Conservation (phyloP, 2,329 filamentous ascomycete genomes). For the Calonectria ilicicola region DNA sequence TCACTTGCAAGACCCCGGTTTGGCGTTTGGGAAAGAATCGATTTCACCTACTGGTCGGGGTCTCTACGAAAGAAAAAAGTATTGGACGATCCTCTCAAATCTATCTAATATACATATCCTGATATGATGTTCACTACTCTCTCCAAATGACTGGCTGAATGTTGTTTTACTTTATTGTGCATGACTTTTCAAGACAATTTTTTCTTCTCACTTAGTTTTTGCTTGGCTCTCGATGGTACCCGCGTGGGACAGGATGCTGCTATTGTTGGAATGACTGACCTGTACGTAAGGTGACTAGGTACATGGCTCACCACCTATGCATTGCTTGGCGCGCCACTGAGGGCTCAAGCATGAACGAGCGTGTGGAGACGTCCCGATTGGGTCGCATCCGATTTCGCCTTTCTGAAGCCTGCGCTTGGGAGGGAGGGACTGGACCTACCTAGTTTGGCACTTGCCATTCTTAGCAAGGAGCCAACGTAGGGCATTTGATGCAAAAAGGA, state of each 20-base stretch:
- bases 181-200: not conserved
- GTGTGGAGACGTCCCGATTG: slow-evolving; percentile 23
- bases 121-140: slow-evolving; percentile 29
- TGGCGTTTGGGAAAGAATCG: slow-evolving; percentile 40
- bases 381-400: slow-evolving; percentile 20
- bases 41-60: slow-evolving; percentile 40
- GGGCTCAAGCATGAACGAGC: slow-evolving; percentile 21
- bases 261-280: slow-evolving; percentile 4
- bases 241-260: not conserved
- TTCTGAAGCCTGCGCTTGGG: not conserved
- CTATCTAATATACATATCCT: slow-evolving; percentile 22
- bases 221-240: not conserved
- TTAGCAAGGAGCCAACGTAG: not conserved
- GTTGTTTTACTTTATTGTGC: not conserved
- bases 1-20: slow-evolving; percentile 40
- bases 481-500: not conserved
- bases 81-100: slow-evolving; percentile 35
- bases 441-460: slow-evolving; percentile 18
- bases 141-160: not conserved
- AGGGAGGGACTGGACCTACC: slow-evolving; percentile 7
- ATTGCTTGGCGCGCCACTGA: slow-evolving; percentile 23
- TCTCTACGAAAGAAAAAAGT: slow-evolving; percentile 39
- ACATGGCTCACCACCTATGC: slow-evolving; percentile 1
- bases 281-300: not conserved
- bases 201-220: too few relatives aligned